Conservation (phyloP, 257 asterid species). For the Voacanga thouarsii region DNA sequence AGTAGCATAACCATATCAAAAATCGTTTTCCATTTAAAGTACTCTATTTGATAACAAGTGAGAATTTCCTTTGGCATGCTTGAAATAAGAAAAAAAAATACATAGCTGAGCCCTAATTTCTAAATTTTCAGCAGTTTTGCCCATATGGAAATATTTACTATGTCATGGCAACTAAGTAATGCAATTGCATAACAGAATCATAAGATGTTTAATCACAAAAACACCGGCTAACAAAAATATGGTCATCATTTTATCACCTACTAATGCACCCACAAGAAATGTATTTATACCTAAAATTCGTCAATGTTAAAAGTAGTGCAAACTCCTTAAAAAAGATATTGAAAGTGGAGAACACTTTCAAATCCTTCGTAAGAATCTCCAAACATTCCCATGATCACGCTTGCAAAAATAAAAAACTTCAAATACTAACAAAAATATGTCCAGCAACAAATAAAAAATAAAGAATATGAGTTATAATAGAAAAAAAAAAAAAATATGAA, state of each 20-base stretch:
- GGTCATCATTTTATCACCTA: constrained; percentile 6
- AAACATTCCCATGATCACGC: constrained; percentile 48
- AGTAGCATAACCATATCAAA: background rate
- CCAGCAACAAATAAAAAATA: background rate
- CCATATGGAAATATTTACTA: background rate
- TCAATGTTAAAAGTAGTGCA: constrained; percentile 43
- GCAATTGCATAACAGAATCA: background rate
- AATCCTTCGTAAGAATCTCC: constrained; percentile 53
- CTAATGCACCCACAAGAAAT: constrained; percentile 17
- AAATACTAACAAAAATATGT: constrained; percentile 13
- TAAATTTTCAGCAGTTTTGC: background rate
- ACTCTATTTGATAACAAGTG: background rate
- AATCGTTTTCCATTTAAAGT: background rate
- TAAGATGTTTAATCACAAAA: background rate
- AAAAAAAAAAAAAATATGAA: constrained; percentile 9
- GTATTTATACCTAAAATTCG: too few species aligned
- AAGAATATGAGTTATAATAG: background rate
- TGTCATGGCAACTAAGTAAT: background rate
- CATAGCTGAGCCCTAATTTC: too few species aligned
- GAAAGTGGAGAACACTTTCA: constrained; percentile 44
- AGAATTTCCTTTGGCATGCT: background rate
- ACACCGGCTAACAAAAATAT: background rate
- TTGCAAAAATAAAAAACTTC: too few species aligned
- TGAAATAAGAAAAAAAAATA: background rate
- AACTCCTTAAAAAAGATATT: constrained; percentile 46